Percentiles rank a stretch among this genome's conserved stretches.
Evolutionary conservation across 1,284 basidiomycete species (phyloP).

Genomic region (Microbotryum violaceum): DNA sequence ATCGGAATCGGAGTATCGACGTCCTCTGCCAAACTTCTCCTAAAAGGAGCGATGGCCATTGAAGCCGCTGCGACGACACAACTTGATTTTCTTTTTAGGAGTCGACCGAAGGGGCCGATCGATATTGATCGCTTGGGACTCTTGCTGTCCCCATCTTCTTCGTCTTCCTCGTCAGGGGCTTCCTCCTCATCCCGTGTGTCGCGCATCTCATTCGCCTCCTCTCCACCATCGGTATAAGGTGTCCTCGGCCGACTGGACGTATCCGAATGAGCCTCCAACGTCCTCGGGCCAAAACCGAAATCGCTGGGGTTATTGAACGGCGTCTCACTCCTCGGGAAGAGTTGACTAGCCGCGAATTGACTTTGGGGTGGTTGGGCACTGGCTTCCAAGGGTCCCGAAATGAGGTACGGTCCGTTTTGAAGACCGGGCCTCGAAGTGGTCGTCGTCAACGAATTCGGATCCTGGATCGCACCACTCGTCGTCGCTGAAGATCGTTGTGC

Average conservation of each 20-base stretch:
- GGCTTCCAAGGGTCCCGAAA: conserved; percentile 42
- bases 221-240: too few species aligned
- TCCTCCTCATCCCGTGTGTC: neutral
- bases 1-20: too few species aligned
- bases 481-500: conserved; percentile 47
- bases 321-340: conserved; percentile 54
- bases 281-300: too few species aligned
- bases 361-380: conserved; percentile 52
- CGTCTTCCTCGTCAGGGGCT: neutral
- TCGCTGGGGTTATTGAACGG: conserved; percentile 41
- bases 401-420: conserved; percentile 49
- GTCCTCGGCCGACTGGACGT: too few species aligned
- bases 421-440: conserved; percentile 52
- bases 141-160: neutral
- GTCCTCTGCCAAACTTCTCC: neutral
- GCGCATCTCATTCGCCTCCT: neutral
- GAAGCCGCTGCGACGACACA: neutral
- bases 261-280: too few species aligned
- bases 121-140: neutral
- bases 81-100: too few species aligned
- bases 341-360: conserved; percentile 76
- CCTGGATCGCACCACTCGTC: neutral
- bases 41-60: neutral
- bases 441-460: neutral
- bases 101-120: neutral